These are phyloP conservation scores for Phytophthora brassicae DNA, from an alignment of 352 stramenopile genomes.

Conservation along the genomic window DNA sequence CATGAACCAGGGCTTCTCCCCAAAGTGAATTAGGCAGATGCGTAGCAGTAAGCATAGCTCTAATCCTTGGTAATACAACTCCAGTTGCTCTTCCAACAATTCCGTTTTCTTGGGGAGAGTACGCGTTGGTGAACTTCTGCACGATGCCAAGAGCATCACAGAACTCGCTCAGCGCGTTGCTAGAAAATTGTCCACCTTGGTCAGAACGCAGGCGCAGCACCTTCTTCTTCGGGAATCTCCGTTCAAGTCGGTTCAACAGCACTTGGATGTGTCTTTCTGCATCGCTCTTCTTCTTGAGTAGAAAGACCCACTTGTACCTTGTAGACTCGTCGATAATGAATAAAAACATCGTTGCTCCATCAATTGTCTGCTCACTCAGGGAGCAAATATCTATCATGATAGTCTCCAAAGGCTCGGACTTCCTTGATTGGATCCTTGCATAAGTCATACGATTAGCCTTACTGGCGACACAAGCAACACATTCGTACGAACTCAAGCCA, in stretches of 20 bases:
- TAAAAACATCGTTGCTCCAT: background rate
- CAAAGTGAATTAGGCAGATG: too few species aligned
- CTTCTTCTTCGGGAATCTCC: background rate
- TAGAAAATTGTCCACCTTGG: background rate
- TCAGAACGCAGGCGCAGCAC: background rate
- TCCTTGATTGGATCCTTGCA: background rate
- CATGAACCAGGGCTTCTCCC: too few species aligned
- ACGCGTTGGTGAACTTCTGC: conserved; percentile 1
- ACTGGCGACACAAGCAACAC: conserved; percentile 3
- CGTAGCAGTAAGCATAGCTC: too few species aligned
- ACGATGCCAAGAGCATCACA: background rate
- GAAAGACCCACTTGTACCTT: background rate
- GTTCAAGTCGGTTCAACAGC: background rate
- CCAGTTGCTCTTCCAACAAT: conserved; percentile 4
- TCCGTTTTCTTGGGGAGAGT: conserved; percentile 8
- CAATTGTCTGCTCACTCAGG: background rate
- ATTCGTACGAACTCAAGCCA: conserved; percentile 9
- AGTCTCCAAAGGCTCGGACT: background rate
- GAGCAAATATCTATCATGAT: conserved; percentile 3
- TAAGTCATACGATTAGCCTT: conserved; percentile 17
- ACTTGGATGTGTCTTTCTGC: background rate
- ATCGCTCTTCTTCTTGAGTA: background rate
- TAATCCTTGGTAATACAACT: background rate
- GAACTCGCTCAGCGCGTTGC: background rate
- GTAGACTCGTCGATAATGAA: background rate